These are phyloP conservation scores for Gaertneriomyces sp. DNA, from an alignment of 192 early-diverging fungal genomes.

Conservation along the genomic window DNA sequence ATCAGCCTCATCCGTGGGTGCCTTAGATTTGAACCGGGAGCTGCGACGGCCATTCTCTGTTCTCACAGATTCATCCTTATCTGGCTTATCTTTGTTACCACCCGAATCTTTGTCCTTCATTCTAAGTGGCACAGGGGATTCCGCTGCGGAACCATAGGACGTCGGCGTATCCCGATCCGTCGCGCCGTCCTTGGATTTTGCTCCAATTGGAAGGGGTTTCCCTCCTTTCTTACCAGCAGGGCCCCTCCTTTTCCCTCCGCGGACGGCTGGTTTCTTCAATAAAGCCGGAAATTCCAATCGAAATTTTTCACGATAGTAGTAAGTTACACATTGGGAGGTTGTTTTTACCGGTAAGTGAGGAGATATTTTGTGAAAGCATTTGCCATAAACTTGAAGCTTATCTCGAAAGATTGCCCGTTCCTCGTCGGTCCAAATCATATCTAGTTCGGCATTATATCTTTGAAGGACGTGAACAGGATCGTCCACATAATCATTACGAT, in stretches of 20 bases:
- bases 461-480: constrained; percentile 42
- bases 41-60: too few relatives aligned
- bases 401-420: constrained; percentile 38
- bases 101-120: too few relatives aligned
- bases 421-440: constrained; percentile 37
- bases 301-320: constrained; percentile 51
- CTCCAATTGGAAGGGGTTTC: too few relatives aligned
- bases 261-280: constrained; percentile 36
- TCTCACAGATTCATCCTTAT: too few relatives aligned
- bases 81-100: too few relatives aligned
- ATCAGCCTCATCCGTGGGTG: too few relatives aligned
- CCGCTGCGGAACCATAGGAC: too few relatives aligned
- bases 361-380: constrained; percentile 48
- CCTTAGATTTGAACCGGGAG: too few relatives aligned
- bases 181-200: too few relatives aligned
- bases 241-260: background rate
- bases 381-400: constrained; percentile 41
- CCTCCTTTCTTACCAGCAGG: constrained; percentile 3
- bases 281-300: background rate
- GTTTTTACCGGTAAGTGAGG: constrained; percentile 35
- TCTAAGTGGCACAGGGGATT: too few relatives aligned
- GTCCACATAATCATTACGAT: constrained; percentile 36
- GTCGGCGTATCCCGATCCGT: too few relatives aligned
- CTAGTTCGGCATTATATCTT: constrained; percentile 29
- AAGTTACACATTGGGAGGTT: constrained; percentile 43